phyloP scores from a whole-genome alignment of 73 alveolate genomes.

The Paramecium biaurelia region DNA sequence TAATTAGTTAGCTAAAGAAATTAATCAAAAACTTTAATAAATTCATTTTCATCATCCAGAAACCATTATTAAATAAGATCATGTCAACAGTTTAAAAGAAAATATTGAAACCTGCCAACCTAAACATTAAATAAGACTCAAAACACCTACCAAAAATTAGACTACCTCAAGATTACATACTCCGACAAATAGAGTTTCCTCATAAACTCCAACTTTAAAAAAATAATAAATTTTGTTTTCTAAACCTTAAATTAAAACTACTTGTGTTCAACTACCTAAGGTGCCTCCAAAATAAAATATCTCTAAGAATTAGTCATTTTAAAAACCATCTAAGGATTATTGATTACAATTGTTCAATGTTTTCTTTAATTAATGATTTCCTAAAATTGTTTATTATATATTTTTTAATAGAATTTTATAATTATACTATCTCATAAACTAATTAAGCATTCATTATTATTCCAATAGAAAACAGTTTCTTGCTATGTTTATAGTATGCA shows the following conservation, averaged over 20 bases:
- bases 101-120: background rate
- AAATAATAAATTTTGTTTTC: background rate
- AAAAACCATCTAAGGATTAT: background rate
- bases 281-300: background rate
- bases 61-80: background rate
- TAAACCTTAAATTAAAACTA: background rate
- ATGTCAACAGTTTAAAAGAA: background rate
- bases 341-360: background rate
- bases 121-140: background rate
- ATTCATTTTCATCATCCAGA: slow-evolving; percentile 28
- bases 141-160: background rate
- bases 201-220: background rate
- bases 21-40: background rate
- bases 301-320: background rate
- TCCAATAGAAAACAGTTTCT: background rate
- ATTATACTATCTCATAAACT: too few species aligned
- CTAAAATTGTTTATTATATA: background rate
- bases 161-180: background rate
- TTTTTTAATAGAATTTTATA: background rate
- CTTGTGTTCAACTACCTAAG: background rate
- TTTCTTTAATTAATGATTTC: background rate
- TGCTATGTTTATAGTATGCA: background rate
- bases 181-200: background rate
- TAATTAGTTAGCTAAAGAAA: background rate
- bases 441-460: too few species aligned